Evolutionary conservation across 176 grass and related monocot genomes (phyloP), one percentile per base, ranked within the genome.

Genomic region (Carex kokanica): DNA sequence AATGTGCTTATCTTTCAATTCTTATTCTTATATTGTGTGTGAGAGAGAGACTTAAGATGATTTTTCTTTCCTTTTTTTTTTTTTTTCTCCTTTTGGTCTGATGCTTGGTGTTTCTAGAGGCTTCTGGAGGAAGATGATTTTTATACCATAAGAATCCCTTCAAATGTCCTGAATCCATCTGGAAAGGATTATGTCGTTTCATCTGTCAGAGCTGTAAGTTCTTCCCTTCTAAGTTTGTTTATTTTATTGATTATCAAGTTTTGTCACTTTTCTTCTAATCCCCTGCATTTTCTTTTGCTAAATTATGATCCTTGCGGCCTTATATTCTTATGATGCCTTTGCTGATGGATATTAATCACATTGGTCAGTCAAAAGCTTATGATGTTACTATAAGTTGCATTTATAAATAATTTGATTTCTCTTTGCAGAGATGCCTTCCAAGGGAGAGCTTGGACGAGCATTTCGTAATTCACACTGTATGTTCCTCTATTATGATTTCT

Each of bases 391-490:
- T 91, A 21, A 78, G 57, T 81, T 84, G 54, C 36, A 83, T 24
- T 43, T 88, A 75, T 36, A 27, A 60, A 60, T 83, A 78, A 47
- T 15, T 64, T 84, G 64, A 64, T n/a, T 18, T 69, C 88, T 83
- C 57, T 79, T 84, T 92, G 75, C 92, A 99, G 96, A 95, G 96
- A 87, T 99, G 93, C 77, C 86, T 99, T 83, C 89, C 96, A 78
- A 91, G 83, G 49, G 96, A 94, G 55, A 92, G 85, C 83, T 90
- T 99, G 92, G 89, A 93, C 67, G 96, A 99, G 82, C 93, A 99
- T 90, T 88, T 99, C 83, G 84, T 89, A 64, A 93, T 99, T 78
- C 96, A 99, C 85, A 93, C 90, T 81, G 96, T 99, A 95, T 88
- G 83, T 90, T 34, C 75, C 65, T 78, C 36, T 43, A 86, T 84